A percentile compares a stretch with the other conserved stretches of the same genome.
These are phyloP conservation scores for Neofusicoccum umdonicola DNA, from an alignment of 2,329 filamentous ascomycete species.

Conservation along the genomic window DNA sequence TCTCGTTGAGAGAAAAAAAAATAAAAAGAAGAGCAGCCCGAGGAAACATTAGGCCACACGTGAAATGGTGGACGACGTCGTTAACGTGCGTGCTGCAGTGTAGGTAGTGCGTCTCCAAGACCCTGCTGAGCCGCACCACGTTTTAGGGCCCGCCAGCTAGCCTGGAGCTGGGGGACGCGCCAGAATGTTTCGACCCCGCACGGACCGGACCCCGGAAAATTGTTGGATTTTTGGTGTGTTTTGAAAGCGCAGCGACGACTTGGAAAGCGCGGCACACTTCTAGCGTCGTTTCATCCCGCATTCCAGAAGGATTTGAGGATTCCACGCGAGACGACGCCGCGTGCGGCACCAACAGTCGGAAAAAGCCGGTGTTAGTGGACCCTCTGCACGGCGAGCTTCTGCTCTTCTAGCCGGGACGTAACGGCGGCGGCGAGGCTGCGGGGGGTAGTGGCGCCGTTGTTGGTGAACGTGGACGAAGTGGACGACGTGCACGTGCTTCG, in stretches of 20 bases:
- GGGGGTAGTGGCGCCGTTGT: neutral
- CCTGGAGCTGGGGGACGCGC: neutral
- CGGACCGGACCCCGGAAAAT: neutral
- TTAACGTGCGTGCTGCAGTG: too few relatives aligned
- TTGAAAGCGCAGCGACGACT: too few relatives aligned
- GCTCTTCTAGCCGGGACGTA: conserved; percentile 6
- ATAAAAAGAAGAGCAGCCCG: neutral
- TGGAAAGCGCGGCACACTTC: too few relatives aligned
- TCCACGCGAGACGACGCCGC: neutral
- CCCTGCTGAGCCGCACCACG: neutral
- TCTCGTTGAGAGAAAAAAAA: neutral
- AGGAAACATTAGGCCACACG: neutral
- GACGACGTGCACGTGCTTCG: neutral
- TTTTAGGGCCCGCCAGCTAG: neutral
- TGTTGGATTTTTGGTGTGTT: neutral
- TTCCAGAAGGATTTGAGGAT: neutral
- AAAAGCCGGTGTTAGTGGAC: neutral
- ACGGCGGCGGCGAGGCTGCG: conserved; percentile 16
- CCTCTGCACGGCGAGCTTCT: neutral
- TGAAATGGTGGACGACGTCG: neutral
- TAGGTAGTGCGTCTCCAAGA: neutral
- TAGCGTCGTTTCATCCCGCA: neutral
- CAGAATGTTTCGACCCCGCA: neutral
- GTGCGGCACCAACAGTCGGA: neutral
- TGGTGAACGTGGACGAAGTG: neutral